A percentile compares a stretch with the other conserved stretches of the same genome.
Evolutionary conservation across 768 basidiomycete species (phyloP).

Genomic region (Aureoboletus auriporus): DNA sequence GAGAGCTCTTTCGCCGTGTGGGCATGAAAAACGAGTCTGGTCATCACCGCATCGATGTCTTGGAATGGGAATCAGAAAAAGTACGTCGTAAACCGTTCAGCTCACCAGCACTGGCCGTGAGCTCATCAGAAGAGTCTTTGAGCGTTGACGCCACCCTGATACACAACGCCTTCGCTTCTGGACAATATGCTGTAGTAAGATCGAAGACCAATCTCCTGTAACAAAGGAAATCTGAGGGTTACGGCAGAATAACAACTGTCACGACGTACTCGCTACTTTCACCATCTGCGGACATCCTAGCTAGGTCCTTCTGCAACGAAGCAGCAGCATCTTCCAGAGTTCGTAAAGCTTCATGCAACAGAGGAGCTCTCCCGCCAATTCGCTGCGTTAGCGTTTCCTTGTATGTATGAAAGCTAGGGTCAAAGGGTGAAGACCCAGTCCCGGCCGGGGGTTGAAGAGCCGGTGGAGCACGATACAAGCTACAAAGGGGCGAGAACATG

Average conservation of each 20-base stretch:
- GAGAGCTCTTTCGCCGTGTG: slow-evolving; percentile 48
- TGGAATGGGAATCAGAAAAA: slow-evolving; percentile 3
- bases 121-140: slow-evolving; percentile 31
- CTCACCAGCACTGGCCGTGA: slow-evolving; percentile 35
- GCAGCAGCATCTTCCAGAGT: slow-evolving; percentile 58
- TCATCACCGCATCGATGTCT: slow-evolving; percentile 19
- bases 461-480: slow-evolving; percentile 53
- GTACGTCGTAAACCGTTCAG: background rate
- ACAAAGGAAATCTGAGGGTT: slow-evolving; percentile 1
- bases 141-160: slow-evolving; percentile 40
- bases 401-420: slow-evolving; percentile 58
- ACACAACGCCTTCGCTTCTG: slow-evolving; percentile 48
- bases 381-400: slow-evolving; percentile 57
- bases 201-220: slow-evolving; percentile 39
- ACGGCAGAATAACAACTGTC: background rate
- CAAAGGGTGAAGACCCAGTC: slow-evolving; percentile 30
- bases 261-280: slow-evolving; percentile 42
- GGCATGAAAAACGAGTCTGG: slow-evolving; percentile 44
- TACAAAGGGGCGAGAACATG: slow-evolving; percentile 41
- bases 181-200: slow-evolving; percentile 44
- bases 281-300: slow-evolving; percentile 37
- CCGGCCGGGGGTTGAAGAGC: slow-evolving; percentile 44
- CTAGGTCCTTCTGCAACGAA: slow-evolving; percentile 57
- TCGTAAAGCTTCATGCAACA: slow-evolving; percentile 54
- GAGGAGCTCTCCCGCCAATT: slow-evolving; percentile 59